A percentile compares a stretch with the other conserved stretches of the same genome.
Evolutionary conservation across 164 flowering plant genomes (phyloP).

Genomic region (Saururus chinensis): DNA sequence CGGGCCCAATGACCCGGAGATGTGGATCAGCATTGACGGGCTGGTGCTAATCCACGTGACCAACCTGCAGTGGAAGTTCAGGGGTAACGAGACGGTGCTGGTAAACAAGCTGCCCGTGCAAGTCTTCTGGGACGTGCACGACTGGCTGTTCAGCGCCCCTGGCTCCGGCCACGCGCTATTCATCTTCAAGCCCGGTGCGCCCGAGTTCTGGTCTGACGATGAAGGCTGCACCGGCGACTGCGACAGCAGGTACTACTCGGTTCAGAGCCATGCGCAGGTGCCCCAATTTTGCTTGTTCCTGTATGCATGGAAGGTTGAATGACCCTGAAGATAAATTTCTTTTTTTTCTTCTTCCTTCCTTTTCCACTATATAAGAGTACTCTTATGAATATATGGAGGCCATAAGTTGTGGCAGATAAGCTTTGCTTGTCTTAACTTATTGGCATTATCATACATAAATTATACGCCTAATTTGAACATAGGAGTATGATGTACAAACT

Average conservation of each 20-base stretch:
- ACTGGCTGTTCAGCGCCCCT: constrained; percentile 46
- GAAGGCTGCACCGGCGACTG: constrained; percentile 9
- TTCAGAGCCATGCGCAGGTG: constrained; percentile 1
- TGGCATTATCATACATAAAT: no score
- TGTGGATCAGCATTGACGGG: constrained; percentile 71
- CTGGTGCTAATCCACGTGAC: constrained; percentile 30
- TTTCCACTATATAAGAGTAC: not conserved
- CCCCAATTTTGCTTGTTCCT: constrained; percentile 40
- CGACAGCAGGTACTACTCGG: constrained; percentile 11
- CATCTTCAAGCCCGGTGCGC: constrained; percentile 41
- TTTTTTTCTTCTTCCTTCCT: not conserved
- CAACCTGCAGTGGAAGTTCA: constrained; percentile 60
- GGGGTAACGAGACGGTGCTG: constrained; percentile 50
- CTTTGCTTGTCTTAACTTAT: no score
- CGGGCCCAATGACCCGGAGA: constrained; percentile 59
- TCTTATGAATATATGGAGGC: no score
- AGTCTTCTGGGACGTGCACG: constrained; percentile 68
- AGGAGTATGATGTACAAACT: no score
- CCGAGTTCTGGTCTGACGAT: constrained; percentile 3
- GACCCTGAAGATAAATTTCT: not conserved
- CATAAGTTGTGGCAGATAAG: no score
- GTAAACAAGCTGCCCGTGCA: constrained; percentile 36
- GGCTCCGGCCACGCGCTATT: constrained; percentile 44
- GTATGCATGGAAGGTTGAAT: constrained; percentile 62
- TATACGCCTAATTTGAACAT: no score